Conservation (phyloP, 1,139 yeast species). For the Wickerhamiella infanticola region DNA sequence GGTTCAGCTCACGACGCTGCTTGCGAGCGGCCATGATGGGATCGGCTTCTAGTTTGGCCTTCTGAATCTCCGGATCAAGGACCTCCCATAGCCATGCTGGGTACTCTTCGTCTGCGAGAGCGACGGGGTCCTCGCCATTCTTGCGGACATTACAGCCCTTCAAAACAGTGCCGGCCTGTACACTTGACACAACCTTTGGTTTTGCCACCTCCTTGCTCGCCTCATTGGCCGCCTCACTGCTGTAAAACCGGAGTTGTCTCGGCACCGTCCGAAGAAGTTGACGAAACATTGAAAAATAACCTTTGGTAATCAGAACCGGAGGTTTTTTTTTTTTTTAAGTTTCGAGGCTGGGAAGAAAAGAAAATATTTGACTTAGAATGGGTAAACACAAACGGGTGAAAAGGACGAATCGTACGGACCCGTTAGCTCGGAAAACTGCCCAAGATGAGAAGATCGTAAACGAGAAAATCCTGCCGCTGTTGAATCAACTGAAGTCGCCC, state of each 20-base stretch:
- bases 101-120: constrained; percentile 72
- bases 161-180: constrained; percentile 64
- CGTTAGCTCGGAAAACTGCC: neutral
- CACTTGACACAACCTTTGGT: constrained; percentile 26
- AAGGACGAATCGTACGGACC: neutral
- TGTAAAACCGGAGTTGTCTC: neutral
- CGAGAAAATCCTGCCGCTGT: constrained; percentile 43
- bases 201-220: constrained; percentile 1
- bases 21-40: constrained; percentile 55
- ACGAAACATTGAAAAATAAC: neutral
- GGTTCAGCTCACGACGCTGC: constrained; percentile 50
- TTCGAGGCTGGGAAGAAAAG: neutral
- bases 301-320: neutral
- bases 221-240: constrained; percentile 9
- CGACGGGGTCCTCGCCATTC: constrained; percentile 77
- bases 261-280: neutral
- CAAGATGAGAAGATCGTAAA: constrained; percentile 7
- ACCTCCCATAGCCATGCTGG: constrained; percentile 95
- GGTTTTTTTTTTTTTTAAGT: no score
- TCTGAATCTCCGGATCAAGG: constrained; percentile 45
- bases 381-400: neutral
- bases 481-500: constrained; percentile 46
- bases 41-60: constrained; percentile 39
- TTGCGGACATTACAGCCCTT: constrained; percentile 60
- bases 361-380: neutral